Percentiles rank a stretch among this genome's conserved stretches.
Conservation (phyloP, 169 alveolate genomes). For the Neospora caninum region DNA sequence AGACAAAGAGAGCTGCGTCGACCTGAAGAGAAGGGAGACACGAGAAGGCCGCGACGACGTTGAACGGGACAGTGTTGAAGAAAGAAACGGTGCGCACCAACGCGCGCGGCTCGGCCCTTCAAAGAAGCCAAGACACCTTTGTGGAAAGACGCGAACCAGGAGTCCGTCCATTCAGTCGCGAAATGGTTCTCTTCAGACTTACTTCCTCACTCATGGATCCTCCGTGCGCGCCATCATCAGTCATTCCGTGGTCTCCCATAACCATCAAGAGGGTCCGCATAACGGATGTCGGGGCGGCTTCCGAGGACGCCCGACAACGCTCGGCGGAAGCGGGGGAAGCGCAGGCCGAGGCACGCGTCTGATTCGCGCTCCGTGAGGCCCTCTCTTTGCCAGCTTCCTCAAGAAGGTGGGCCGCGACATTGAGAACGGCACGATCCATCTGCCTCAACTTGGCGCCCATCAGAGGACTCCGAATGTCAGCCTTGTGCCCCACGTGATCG, state of each 20-base stretch:
- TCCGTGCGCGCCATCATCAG: slow-evolving; percentile 86
- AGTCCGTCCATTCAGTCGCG: background rate
- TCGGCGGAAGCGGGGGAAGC: background rate
- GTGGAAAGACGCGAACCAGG: no score
- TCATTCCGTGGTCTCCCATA: slow-evolving; percentile 88
- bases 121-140: no score
- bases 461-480: slow-evolving; percentile 64
- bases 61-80: background rate
- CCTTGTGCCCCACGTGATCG: slow-evolving; percentile 86
- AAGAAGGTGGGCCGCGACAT: background rate
- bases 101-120: no score
- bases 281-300: background rate
- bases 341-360: background rate
- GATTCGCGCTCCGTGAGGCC: background rate
- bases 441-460: slow-evolving; percentile 68
- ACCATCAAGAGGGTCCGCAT: slow-evolving; percentile 73
- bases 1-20: slow-evolving; percentile 11
- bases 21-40: slow-evolving; percentile 2
- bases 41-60: background rate
- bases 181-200: background rate
- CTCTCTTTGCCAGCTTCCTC: background rate
- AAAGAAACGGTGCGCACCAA: background rate
- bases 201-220: slow-evolving; percentile 79
- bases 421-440: background rate
- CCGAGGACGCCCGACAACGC: background rate